These are phyloP conservation scores for Cymbopogon flexuosus DNA, from an alignment of 202 grass and related monocot genomes.

Conservation along the genomic window DNA sequence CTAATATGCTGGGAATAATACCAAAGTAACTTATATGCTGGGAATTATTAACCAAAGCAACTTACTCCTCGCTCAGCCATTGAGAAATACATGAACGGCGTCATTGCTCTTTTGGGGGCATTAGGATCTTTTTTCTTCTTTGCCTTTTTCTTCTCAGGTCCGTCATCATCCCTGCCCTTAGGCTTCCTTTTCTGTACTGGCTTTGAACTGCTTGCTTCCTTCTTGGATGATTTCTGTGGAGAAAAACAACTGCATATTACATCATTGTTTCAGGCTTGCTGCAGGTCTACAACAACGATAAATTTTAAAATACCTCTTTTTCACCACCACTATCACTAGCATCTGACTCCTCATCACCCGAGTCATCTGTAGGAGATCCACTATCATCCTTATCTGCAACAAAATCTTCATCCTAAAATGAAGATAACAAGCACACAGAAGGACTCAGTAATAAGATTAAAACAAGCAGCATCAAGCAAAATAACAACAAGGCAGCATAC, in stretches of 20 bases:
- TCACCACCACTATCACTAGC: constrained; percentile 74
- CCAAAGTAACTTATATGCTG: constrained; percentile 38
- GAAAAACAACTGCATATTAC: constrained; percentile 16
- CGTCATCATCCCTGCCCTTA: constrained; percentile 61
- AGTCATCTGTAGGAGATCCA: constrained; percentile 96
- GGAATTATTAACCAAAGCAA: constrained; percentile 1
- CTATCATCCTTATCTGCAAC: constrained; percentile 87
- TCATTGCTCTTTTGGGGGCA: constrained; percentile 89
- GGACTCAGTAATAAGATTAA: constrained; percentile 22
- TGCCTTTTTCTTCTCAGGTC: constrained; percentile 64
- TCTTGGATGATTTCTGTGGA: constrained; percentile 51
- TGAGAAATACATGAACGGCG: constrained; percentile 93
- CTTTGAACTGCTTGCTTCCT: constrained; percentile 62
- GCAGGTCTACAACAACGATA: constrained; percentile 12
- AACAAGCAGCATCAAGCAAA: constrained; percentile 22
- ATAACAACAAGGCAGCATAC: constrained; percentile 34
- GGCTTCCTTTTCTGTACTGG: constrained; percentile 55
- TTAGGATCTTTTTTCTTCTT: constrained; percentile 98
- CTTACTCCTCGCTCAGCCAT: constrained; percentile 85
- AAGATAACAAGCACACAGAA: constrained; percentile 10
- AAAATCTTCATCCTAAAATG: constrained; percentile 95
- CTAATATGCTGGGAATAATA: background rate
- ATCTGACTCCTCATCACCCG: constrained; percentile 78
- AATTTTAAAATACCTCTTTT: constrained; percentile 58
- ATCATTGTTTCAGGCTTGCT: background rate